Evolutionary conservation across 495 filamentous ascomycete genomes (phyloP), one percentile per base, ranked within the genome.

Genomic region (Pseudevernia furfuracea): DNA sequence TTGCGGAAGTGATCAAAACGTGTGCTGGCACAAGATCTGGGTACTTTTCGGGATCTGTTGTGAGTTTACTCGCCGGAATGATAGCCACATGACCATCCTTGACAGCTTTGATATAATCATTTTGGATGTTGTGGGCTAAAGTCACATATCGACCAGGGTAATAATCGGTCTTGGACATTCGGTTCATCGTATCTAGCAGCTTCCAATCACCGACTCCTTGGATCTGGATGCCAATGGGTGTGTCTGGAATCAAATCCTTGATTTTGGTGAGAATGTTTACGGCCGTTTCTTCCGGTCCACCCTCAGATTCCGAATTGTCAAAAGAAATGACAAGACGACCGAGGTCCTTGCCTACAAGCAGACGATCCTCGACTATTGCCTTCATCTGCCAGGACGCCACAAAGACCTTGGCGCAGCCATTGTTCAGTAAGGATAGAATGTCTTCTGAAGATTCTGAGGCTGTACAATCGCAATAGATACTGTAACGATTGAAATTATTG

Each of bases 341-440:
- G 4, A 70, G 43, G 56, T 69, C 65, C 28, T 74, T 19, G 75
- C 59, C 49, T 79, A 63, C 64, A 4, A 66, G 60, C 41, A 58
- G 30, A 41, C 49, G 46, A 15, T 62, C 80, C 61, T 77, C 69
- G 28, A 77, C 71, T 28, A 89, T 74, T 4, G 74, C 65, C 53
- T 79, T 74, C 67, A 87, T 77, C 76, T 90, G 87, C 55, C 87
- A 81, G 57, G 86, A 79, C 60, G 82, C 79, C 58, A 96, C 86
- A 73, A 97, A 92, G 55, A 96, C 86, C 74, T 87, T 94, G 48
- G 85, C 82, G n/a, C 91, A 91, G 60, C 95, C 94, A 67, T 86
- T 83, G 71, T 98, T 88, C 60, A 98, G 82, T 37, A 97, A 80
- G 60, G 89, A 81, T 59, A 92, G 76, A 25, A 96, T 76, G 66